Evolutionary conservation across 371 early-diverging fungal genomes (phyloP), one percentile per base, ranked within the genome.

Genomic region (Haplosporangium sp.): DNA sequence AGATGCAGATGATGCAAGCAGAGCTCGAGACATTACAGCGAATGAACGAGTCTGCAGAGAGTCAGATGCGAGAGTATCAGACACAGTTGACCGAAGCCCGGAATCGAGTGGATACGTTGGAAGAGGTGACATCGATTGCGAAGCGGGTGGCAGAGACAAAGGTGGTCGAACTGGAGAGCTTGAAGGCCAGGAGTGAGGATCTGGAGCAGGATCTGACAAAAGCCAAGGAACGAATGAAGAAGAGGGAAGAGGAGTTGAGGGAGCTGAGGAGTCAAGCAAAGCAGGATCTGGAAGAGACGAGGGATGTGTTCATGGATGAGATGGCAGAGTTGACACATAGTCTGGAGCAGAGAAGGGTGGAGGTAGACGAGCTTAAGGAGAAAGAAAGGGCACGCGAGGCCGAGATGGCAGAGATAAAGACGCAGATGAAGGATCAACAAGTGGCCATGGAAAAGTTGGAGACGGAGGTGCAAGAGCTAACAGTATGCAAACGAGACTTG

Each of bases 21-120:
- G 92, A 94, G 73, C 83, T 90, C 50, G 92, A 91, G 64, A 83
- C 89, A 8, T 83, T 87, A 14, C 90, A 89, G 61, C 75, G 82
- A 42, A 83, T 85, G 72, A 81, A 90, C 0, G 89, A 90, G 16
- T 72, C 84, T 38, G 55, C 87, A 8, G 86, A 87, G 61, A 80
- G 73, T 53, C 83, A 85, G n/a, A 47, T 88, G 43, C 79, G 77
- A 21, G 87, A 89, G 59, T 76, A 61, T 16, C 83, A 83, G 43
- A 81, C 80, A 11, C 82, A 86, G 48, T 41, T 84, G 23, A 79
- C 74, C 41, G 89, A 88, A 61, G 80, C 82, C 0, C 77, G 86
- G n/a, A 86, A 89, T 37, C 82, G 82, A n/a, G 67, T 79, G 0
- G 70, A 81, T 14, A 84, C 84, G 0, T 75, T 87, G 29, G 89